phyloP scores from a whole-genome alignment of 352 stramenopile species.

The Pythium volutum region DNA sequence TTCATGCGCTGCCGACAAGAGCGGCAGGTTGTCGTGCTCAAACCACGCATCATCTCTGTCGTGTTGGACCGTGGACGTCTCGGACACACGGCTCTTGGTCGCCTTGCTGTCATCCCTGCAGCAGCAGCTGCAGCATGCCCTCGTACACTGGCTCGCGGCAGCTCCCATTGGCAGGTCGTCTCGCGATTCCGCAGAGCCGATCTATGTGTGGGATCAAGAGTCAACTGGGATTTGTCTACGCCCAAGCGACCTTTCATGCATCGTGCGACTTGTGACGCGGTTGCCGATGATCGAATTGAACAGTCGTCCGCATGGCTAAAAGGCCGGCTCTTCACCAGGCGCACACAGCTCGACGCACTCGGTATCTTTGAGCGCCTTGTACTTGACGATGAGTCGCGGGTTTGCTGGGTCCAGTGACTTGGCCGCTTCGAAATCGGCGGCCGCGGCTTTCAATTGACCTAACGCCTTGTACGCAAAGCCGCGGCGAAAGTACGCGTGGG shows the following conservation, averaged over 20 bases:
- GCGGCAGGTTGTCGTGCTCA: conserved; percentile 57
- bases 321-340: conserved; percentile 57
- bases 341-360: conserved; percentile 71
- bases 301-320: conserved; percentile 16
- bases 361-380: conserved; percentile 65
- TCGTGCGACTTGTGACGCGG: conserved; percentile 8
- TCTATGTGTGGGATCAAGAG: not conserved
- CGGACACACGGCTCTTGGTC: not conserved
- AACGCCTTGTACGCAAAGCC: conserved; percentile 71
- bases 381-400: conserved; percentile 73
- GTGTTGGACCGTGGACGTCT: conserved; percentile 10
- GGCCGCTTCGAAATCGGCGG: conserved; percentile 69
- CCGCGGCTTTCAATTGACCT: conserved; percentile 48
- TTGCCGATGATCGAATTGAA: not conserved
- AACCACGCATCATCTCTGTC: conserved; percentile 49
- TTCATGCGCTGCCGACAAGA: conserved; percentile 47
- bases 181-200: not conserved
- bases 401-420: conserved; percentile 63
- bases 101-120: conserved; percentile 5
- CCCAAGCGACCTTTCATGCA: conserved; percentile 9
- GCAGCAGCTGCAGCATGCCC: conserved; percentile 15
- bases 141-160: conserved; percentile 1
- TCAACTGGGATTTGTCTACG: not conserved
- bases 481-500: conserved; percentile 79
- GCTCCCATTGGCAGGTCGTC: conserved; percentile 2